Conservation (phyloP, 2,329 filamentous ascomycete species). For the Penicillium glabrum region DNA sequence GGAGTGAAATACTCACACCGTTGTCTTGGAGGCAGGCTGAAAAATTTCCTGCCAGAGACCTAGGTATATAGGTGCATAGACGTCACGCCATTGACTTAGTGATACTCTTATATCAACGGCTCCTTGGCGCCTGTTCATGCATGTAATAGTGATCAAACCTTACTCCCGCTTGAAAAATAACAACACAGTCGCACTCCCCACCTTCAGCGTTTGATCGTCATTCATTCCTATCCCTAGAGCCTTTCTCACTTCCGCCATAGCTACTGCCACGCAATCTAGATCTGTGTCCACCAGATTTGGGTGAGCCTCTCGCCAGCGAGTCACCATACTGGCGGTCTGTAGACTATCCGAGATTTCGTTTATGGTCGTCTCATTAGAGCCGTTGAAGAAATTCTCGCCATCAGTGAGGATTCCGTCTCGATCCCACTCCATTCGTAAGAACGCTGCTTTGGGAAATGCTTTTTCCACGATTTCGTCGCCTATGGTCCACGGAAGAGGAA, state of each 20-base stretch:
- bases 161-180: conserved; percentile 17
- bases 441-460: conserved; percentile 42
- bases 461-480: conserved; percentile 19
- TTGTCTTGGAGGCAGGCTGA: no score
- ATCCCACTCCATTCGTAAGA: conserved; percentile 47
- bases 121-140: no score
- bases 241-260: conserved; percentile 4
- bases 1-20: no score
- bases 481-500: conserved; percentile 53
- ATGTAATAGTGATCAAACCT: not conserved
- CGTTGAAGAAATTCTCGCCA: conserved; percentile 29
- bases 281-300: conserved; percentile 38
- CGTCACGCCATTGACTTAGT: not conserved
- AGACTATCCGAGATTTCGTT: conserved; percentile 24
- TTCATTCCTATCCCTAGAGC: conserved; percentile 1
- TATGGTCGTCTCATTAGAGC: conserved; percentile 18
- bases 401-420: conserved; percentile 29
- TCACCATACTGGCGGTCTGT: conserved; percentile 42
- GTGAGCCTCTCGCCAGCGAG: conserved; percentile 44
- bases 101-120: not conserved
- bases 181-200: conserved; percentile 4
- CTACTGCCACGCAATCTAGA: conserved; percentile 27
- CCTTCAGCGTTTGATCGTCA: not conserved
- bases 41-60: no score
- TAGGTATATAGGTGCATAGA: no score